Base-by-base conservation (phyloP, 2,329 filamentous ascomycete species). In the Pyrenophora seminiperda region DNA sequence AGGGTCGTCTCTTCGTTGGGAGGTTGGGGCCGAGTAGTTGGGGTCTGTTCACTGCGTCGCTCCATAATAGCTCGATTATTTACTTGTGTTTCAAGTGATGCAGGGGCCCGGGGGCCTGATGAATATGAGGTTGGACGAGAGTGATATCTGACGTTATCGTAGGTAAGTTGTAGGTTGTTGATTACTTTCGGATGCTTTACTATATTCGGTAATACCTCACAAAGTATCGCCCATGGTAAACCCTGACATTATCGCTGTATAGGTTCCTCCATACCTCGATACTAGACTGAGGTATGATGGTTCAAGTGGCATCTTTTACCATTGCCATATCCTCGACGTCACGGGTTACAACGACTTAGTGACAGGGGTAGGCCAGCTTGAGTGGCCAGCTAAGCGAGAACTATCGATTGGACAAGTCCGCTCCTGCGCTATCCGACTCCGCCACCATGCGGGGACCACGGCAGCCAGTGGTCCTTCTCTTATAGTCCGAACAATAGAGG, bases 401-500 rank as follows among this genome's bases (percentile, higher is more conserved):
- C 4, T 30, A 17, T n/a, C 39, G 22, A 58, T 53, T 58, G 55
- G 55, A 9, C n/a, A 29, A 13, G 10, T 30, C 20, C 5, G 17
- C 20, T n/a, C 30, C 41, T 56, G 50, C 53, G 49, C 18, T 47
- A 50, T 24, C 22, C 32, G 51, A 61, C 61, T 63, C 59, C 60
- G 61, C 61, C 61, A 63, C 61, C 54, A 61, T 47, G 47, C 59
- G 58, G 58, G 47, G 38, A 14, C 49, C 31, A 34, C 61, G 54
- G 59, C 49, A 43, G 24, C 59, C 58, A 63, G 54, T 64, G 48
- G 58, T 46, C 54, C 42, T 24, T 47, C n/a, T 45, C 48, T 52
- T 30, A 27, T 46, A 43, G 53, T 56, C 47, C 44, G 56, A 54
- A 54, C 56, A 32, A 61, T 27, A 49, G 61, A 63, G 62, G 62